Evolutionary conservation across 495 filamentous ascomycete genomes (phyloP), one percentile per base, ranked within the genome.

Genomic region (Hyaloscypha bicolor): DNA sequence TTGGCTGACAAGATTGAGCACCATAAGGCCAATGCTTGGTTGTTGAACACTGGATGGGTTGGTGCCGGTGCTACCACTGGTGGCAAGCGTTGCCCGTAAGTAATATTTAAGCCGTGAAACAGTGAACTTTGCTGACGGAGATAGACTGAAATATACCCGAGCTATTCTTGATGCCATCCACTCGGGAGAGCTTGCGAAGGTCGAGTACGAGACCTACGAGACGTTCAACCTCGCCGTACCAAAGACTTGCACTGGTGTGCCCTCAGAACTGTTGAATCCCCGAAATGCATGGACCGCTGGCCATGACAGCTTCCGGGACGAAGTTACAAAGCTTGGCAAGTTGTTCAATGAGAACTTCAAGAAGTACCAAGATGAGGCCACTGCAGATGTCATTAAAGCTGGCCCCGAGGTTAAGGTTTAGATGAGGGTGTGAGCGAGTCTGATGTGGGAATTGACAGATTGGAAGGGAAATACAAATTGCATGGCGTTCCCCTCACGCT

Each of bases 11-110:
- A 98, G 89, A 98, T 99, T 80, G 86, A 92, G 72, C 75, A 92
- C 69, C 93, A 99, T 88, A 92, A 92, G 76, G 91, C 92, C 79
- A 96, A 98, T 78, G 95, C 95, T 76, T 99, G 95, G 95, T 84
- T 99, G 62, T 88, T 99, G 77, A 99, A 99, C 88, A 99, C 95
- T 69, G 95, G 95, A 69, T 99, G 96, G 96, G 94, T 97, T 76
- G 96, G 96, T 77, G 96, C 95, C 76, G 92, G 94, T 73, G 93
- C 92, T 76, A 88, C 88, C 76, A 95, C 93, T 73, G 95, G 94
- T 72, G 95, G 96, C 77, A 97, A 97, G 87, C 92, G 96, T 72
- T 98, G 95, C 89, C 94, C 96, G 67, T 73, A 71, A 73, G 71
- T 71, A 9, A 22, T 30, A 19, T 29, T 16, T 64, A 59, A 33